Evolutionary conservation across 306 rosid genomes (phyloP), one percentile per base, ranked within the genome.

Genomic region (Quercus rubra): DNA sequence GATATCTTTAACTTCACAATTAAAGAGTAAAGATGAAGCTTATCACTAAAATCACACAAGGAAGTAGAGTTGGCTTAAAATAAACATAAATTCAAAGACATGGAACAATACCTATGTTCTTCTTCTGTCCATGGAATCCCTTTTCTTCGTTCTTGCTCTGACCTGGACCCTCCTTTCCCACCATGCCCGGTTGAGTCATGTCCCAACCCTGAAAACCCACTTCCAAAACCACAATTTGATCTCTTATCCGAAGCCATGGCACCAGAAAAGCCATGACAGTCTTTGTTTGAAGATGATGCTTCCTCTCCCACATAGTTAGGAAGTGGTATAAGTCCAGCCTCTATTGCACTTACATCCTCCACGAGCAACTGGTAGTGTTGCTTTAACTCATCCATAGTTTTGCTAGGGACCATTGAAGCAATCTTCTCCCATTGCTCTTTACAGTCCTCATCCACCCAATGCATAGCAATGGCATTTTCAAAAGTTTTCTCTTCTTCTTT

Each of bases 111-210:
- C 99, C 99, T 93, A 88, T 95, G 99, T 59, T 95, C 99, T 78
- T 95, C 99, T 74, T 95, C 99, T 23, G 99, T 95, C 99, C 99
- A 95, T 10, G 99, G 99, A 81, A 93, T 93, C 71, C 98, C 99
- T 82, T 95, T 95, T 79, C 90, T 80, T 35, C 99, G 87, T 81
- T 95, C 99, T 87, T 95, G 99, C 61, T 95, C 98, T 3, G 98
- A 81, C 85, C 91, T 95, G n/a, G 97, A 91, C 61, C 91, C 87
- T 68, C 92, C 98, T 87, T 95, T 95, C 30, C 89, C 87, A 75
- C 82, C 88, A 43, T 85, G 88, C 3, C 88, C 83, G 23, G 89
- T 62, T 0, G 97, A 88, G 38, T 91, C 98, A 64, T 87, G 88
- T 38, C 84, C 92, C 70, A 87, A 78, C 4, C 89, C 91, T 20